Evolutionary conservation across 1,284 basidiomycete species (phyloP).

Genomic region (Gomphus bonarii): DNA sequence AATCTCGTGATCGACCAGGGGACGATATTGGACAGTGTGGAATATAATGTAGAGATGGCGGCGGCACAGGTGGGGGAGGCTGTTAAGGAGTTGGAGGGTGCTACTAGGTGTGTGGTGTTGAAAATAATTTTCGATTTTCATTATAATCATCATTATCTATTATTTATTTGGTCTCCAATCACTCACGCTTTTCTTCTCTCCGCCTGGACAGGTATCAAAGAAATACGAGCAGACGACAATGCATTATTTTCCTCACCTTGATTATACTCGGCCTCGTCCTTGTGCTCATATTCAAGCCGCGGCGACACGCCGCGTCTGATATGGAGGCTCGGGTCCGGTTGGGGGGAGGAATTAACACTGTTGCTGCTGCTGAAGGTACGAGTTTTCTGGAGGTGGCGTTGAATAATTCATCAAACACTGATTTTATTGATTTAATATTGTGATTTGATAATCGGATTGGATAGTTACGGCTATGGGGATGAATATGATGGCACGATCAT

Average conservation of each 20-base stretch:
- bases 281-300: slow-evolving; percentile 76
- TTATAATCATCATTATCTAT: neutral
- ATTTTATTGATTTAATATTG: too few relatives aligned
- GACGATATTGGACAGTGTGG: slow-evolving; percentile 90
- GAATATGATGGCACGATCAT: too few relatives aligned
- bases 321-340: too few relatives aligned
- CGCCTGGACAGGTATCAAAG: slow-evolving; percentile 68
- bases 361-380: neutral
- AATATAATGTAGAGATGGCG: slow-evolving; percentile 96
- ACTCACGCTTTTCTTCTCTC: slow-evolving; percentile 5
- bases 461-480: too few relatives aligned
- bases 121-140: neutral
- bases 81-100: slow-evolving; percentile 75
- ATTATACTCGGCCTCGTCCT: slow-evolving; percentile 81
- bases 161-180: neutral
- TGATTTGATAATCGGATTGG: too few relatives aligned
- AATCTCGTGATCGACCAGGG: slow-evolving; percentile 96
- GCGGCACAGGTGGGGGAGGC: slow-evolving; percentile 75
- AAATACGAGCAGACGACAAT: slow-evolving; percentile 83
- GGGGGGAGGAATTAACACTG: too few relatives aligned
- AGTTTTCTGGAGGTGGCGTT: too few relatives aligned
- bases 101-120: slow-evolving; percentile 51
- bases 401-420: too few relatives aligned
- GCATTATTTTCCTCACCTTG: slow-evolving; percentile 86
- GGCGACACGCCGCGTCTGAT: slow-evolving; percentile 27